Evolutionary conservation across 2,329 filamentous ascomycete species (phyloP).

Genomic region (Tothia fuscella): DNA sequence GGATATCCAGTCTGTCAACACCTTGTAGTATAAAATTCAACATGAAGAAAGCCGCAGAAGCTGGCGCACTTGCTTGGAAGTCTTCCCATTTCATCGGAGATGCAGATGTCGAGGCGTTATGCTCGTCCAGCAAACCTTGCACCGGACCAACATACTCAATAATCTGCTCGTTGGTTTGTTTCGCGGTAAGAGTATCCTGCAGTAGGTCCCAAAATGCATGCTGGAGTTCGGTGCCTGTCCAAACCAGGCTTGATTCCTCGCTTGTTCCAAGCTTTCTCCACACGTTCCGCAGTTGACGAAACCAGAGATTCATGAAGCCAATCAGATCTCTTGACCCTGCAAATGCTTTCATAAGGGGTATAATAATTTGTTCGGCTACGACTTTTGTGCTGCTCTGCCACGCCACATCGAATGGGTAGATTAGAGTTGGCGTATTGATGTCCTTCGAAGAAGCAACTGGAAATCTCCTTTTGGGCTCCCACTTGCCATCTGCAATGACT

Average conservation of each 20-base stretch:
- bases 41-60: slow-evolving; percentile 5
- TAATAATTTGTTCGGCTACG: neutral
- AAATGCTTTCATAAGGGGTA: slow-evolving; percentile 6
- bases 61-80: slow-evolving; percentile 4
- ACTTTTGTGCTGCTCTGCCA: neutral
- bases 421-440: neutral
- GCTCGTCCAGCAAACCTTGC: neutral
- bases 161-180: slow-evolving; percentile 3
- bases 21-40: slow-evolving; percentile 2
- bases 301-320: slow-evolving; percentile 7
- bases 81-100: neutral
- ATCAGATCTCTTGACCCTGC: slow-evolving; percentile 1
- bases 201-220: slow-evolving; percentile 1
- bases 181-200: neutral
- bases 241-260: neutral
- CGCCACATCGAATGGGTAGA: too few species aligned
- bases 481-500: neutral
- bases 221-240: neutral
- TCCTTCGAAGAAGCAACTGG: neutral
- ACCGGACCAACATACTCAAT: slow-evolving; percentile 3
- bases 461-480: too few species aligned
- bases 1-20: neutral
- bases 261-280: slow-evolving; percentile 1
- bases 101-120: neutral
- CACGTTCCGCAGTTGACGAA: slow-evolving; percentile 1